Base-by-base conservation (phyloP, 768 basidiomycete genomes). In the Psilocybe azurescens region DNA sequence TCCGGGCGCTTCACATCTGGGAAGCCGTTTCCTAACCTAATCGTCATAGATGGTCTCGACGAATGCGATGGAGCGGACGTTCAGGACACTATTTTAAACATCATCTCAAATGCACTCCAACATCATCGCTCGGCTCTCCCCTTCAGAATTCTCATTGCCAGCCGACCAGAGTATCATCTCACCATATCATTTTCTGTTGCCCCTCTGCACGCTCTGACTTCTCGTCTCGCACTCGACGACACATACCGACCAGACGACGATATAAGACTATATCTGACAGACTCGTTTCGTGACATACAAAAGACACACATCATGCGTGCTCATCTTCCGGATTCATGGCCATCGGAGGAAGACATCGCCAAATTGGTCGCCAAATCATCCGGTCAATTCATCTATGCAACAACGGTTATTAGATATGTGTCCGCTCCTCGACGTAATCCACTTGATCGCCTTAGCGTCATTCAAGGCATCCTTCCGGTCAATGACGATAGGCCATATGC, bases 41-140 rank as follows among this genome's bases (percentile, higher is more conserved):
- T 65, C 33, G 44, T 67, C 41, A 24, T 69, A 14, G 68, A 69
- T 50, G 68, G 68, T 3, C 49, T 69, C n/a, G 68, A 70, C 18
- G 65, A 70, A 57, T 70, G 69, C 39, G 33, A 24, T 13, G 59
- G 58, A 14, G 10, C 48, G 11, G 51, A 57, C 1, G 44, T 36
- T 11, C 65, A 66, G 18, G 28, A 41, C 2, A 53, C 60, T 13
- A 30, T 70, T 5, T 24, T 70, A 1, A 10, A 18, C 1, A 28
- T 16, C 38, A 36, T 48, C 14, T 14, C 20, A 20, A 33, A 48
- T 16, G 24, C 38, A 7, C 33, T 36, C 6, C 7, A 36, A 7
- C 33, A 36, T 6, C 10, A 36, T 36, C 33, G 20, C 10, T 11
- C 14, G 11, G 16, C 24, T 5, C n/a, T 60, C 28, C 60, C 53